Evolutionary conservation across 495 filamentous ascomycete species (phyloP).

Genomic region (Penicillium coprophilum): DNA sequence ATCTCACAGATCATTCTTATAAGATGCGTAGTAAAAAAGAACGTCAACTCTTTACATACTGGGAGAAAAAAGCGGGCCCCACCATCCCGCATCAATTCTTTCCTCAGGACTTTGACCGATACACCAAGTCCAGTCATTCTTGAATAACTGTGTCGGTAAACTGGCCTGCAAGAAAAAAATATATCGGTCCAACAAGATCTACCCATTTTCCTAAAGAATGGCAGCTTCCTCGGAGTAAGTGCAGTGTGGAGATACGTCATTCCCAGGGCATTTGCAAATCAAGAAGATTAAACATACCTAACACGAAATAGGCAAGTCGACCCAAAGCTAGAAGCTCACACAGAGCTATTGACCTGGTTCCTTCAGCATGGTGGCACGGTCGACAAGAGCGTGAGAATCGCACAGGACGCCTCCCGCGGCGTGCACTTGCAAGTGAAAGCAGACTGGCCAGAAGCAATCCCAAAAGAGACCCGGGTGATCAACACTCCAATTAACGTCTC

Average conservation of each 20-base stretch:
- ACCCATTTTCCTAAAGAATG: background rate
- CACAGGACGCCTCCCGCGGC: constrained; percentile 42
- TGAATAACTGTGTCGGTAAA: background rate
- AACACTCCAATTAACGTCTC: constrained; percentile 47
- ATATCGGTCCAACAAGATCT: background rate
- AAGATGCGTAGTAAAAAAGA: background rate
- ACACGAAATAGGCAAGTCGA: constrained; percentile 16
- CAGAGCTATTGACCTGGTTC: constrained; percentile 44
- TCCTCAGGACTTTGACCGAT: constrained; percentile 4
- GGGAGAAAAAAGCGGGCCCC: constrained; percentile 11
- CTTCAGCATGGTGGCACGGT: constrained; percentile 41
- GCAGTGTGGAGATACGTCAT: background rate
- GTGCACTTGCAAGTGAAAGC: constrained; percentile 47
- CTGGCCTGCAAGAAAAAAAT: background rate
- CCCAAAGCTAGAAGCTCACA: constrained; percentile 31
- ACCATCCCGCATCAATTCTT: constrained; percentile 16
- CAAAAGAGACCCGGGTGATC: constrained; percentile 40
- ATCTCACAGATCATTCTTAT: background rate
- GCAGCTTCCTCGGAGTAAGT: constrained; percentile 6
- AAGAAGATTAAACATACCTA: constrained; percentile 9
- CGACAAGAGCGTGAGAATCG: constrained; percentile 42
- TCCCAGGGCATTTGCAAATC: background rate
- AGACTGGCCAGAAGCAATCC: constrained; percentile 25
- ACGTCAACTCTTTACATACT: background rate
- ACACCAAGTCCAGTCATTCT: background rate